Percentiles rank a stretch among this genome's conserved stretches.
Conservation (phyloP, 495 filamentous ascomycete genomes). For the Aspergillus avenaceus region DNA sequence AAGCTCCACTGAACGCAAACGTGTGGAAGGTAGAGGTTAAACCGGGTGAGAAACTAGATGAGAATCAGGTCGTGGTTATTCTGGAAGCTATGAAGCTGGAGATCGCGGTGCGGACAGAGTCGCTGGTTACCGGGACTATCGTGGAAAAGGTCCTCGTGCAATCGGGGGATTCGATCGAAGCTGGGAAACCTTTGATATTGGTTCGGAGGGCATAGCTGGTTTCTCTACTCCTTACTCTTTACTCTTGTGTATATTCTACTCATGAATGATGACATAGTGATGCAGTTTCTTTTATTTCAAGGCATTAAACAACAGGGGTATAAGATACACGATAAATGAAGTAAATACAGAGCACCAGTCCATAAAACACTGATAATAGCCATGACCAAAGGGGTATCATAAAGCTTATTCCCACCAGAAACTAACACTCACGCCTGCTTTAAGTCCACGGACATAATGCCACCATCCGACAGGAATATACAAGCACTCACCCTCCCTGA, state of each 20-base stretch:
- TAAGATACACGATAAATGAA: slow-evolving; percentile 5
- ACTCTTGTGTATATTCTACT: too few relatives aligned
- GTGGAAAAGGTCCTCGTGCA: slow-evolving; percentile 40
- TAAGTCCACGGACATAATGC: slow-evolving; percentile 91
- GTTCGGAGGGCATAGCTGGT: slow-evolving; percentile 13
- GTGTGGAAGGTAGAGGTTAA: slow-evolving; percentile 54
- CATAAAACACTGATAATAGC: too few relatives aligned
- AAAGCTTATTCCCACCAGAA: slow-evolving; percentile 76
- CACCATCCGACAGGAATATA: slow-evolving; percentile 97
- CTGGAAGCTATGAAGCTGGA: slow-evolving; percentile 59
- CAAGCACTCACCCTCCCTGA: slow-evolving; percentile 77
- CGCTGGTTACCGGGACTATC: slow-evolving; percentile 15
- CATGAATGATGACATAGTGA: too few relatives aligned
- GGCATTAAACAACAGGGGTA: background rate
- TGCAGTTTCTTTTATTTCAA: too few relatives aligned
- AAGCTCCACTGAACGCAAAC: slow-evolving; percentile 49
- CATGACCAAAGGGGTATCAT: too few relatives aligned
- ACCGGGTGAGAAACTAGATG: slow-evolving; percentile 32
- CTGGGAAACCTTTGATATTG: slow-evolving; percentile 32
- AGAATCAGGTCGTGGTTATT: slow-evolving; percentile 33
- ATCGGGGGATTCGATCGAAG: slow-evolving; percentile 36
- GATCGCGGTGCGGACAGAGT: slow-evolving; percentile 34
- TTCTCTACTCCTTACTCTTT: background rate
- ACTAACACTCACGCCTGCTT: slow-evolving; percentile 88
- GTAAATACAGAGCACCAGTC: slow-evolving; percentile 3